Evolutionary conservation across 2,329 filamentous ascomycete species (phyloP).

Genomic region (Pseudomassariella vexata): DNA sequence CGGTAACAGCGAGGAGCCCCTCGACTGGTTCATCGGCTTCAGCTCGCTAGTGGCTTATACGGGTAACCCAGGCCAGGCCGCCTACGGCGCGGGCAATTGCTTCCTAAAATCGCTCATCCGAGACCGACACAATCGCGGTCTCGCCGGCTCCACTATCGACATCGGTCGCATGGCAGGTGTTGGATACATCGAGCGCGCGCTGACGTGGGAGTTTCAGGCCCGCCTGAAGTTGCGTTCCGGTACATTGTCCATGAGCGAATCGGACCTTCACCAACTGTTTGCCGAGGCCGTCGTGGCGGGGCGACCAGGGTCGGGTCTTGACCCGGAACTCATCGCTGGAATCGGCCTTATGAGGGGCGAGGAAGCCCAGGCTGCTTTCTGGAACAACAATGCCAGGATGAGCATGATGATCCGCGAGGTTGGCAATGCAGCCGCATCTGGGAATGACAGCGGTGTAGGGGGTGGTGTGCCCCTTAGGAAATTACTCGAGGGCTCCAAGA

Average conservation of each 20-base stretch:
- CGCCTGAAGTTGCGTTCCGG: slow-evolving; percentile 6
- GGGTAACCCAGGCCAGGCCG: slow-evolving; percentile 30
- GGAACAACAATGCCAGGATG: background rate
- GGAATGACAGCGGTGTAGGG: too few relatives aligned
- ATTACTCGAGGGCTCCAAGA: too few relatives aligned
- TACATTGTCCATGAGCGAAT: slow-evolving; percentile 7
- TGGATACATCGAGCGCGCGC: slow-evolving; percentile 14
- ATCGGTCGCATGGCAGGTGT: slow-evolving; percentile 18
- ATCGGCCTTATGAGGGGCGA: slow-evolving; percentile 1
- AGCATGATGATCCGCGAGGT: background rate
- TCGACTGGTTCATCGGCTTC: slow-evolving; percentile 37
- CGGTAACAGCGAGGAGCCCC: slow-evolving; percentile 11
- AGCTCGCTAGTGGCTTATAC: slow-evolving; percentile 28
- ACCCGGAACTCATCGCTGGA: slow-evolving; percentile 8
- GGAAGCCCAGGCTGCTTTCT: background rate
- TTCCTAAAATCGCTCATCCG: slow-evolving; percentile 28
- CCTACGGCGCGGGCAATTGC: slow-evolving; percentile 30
- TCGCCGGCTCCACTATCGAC: slow-evolving; percentile 18
- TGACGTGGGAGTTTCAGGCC: background rate
- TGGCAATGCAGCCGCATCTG: too few relatives aligned
- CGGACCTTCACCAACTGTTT: slow-evolving; percentile 12
- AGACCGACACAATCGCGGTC: slow-evolving; percentile 18
- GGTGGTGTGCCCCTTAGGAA: too few relatives aligned
- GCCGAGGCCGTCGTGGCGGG: slow-evolving; percentile 14
- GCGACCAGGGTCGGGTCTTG: background rate